Percentiles rank a stretch among this genome's conserved stretches.
These are phyloP conservation scores for Tribonema minus DNA, from an alignment of 108 stramenopile species.

Conservation along the genomic window DNA sequence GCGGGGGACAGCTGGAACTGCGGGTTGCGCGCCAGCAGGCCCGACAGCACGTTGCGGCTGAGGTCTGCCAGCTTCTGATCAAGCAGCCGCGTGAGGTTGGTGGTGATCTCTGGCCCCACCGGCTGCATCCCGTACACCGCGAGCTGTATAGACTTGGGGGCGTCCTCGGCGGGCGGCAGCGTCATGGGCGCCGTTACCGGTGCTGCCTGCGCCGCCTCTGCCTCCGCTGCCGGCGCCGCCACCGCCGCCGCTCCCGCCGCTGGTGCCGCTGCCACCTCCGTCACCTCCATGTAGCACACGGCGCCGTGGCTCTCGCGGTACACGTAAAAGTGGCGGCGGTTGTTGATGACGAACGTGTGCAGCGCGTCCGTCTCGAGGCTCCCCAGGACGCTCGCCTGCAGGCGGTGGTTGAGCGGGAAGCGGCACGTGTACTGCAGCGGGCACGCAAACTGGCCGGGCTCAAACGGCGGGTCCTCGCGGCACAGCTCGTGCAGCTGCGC, in stretches of 20 bases:
- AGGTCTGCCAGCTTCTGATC: background rate
- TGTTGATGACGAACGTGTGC: background rate
- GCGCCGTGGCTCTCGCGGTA: background rate
- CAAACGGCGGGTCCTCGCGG: background rate
- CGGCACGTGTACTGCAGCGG: slow-evolving; percentile 1
- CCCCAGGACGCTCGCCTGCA: slow-evolving; percentile 1
- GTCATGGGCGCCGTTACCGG: background rate
- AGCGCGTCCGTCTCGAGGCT: background rate
- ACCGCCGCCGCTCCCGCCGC: background rate
- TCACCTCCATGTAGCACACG: slow-evolving; percentile 18
- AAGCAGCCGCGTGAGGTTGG: background rate
- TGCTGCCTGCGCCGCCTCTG: background rate
- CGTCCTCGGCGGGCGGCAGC: background rate
- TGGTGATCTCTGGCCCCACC: background rate
- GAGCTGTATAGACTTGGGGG: slow-evolving; percentile 5
- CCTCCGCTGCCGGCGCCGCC: too few relatives aligned
- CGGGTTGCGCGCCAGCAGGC: background rate
- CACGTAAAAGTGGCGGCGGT: slow-evolving; percentile 3
- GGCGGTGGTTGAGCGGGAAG: slow-evolving; percentile 15
- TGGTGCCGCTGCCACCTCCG: background rate
- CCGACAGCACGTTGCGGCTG: background rate
- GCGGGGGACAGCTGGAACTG: background rate
- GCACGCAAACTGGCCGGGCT: background rate
- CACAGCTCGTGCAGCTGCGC: too few relatives aligned
- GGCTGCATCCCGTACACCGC: slow-evolving; percentile 24